Evolutionary conservation across 768 basidiomycete species (phyloP).

Genomic region (Phylloporus sp.): DNA sequence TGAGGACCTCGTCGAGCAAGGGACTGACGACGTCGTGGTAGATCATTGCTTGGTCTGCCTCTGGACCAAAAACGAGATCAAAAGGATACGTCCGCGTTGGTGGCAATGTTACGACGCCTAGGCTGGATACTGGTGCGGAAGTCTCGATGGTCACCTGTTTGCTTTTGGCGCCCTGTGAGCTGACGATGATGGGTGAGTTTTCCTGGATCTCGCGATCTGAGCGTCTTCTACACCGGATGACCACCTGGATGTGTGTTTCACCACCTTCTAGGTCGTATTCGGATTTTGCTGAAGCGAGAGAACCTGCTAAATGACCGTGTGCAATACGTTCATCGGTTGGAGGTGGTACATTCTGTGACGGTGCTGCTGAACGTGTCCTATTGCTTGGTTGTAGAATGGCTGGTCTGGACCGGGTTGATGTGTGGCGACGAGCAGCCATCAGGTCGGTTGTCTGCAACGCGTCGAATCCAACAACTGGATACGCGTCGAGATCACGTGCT

Average conservation of each 20-base stretch:
- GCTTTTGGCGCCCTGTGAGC: slow-evolving; percentile 69
- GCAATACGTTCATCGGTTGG: slow-evolving; percentile 17
- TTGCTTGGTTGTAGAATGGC: slow-evolving; percentile 30
- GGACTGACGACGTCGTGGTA: slow-evolving; percentile 93
- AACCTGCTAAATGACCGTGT: slow-evolving; percentile 22
- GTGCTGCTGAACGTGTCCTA: slow-evolving; percentile 46
- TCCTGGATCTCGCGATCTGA: slow-evolving; percentile 83
- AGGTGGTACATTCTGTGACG: slow-evolving; percentile 27
- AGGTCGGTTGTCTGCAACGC: slow-evolving; percentile 27
- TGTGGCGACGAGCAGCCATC: slow-evolving; percentile 66
- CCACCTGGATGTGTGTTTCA: slow-evolving; percentile 90
- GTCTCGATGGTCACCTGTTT: slow-evolving; percentile 81
- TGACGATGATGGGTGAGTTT: slow-evolving; percentile 84
- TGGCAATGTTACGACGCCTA: slow-evolving; percentile 72
- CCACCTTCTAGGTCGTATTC: slow-evolving; percentile 35
- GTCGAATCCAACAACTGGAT: slow-evolving; percentile 18
- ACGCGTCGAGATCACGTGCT: slow-evolving; percentile 34
- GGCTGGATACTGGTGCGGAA: slow-evolving; percentile 58
- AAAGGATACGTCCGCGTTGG: slow-evolving; percentile 88
- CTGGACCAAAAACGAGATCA: slow-evolving; percentile 93
- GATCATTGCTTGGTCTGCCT: slow-evolving; percentile 91
- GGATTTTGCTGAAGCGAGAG: slow-evolving; percentile 28
- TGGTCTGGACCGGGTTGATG: slow-evolving; percentile 42
- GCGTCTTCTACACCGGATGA: slow-evolving; percentile 82
- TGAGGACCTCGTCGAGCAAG: slow-evolving; percentile 89